Evolutionary conservation across 2,329 filamentous ascomycete genomes (phyloP).

Genomic region (Exserohilum rostratum): DNA sequence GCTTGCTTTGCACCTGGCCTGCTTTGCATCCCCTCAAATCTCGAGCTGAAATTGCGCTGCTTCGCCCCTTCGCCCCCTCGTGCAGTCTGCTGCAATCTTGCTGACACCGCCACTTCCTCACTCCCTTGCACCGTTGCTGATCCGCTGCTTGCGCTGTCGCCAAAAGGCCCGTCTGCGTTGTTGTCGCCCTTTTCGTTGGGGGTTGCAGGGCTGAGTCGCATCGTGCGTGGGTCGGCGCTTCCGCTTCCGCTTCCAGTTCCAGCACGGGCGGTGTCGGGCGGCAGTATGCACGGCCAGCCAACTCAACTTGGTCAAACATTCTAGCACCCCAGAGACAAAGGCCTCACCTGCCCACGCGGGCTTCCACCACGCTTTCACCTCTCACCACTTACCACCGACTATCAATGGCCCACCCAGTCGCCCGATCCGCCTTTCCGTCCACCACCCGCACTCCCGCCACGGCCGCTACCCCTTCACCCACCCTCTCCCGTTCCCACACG

Average conservation of each 20-base stretch:
- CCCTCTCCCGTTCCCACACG: slow-evolving; percentile 38
- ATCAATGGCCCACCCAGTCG: slow-evolving; percentile 40
- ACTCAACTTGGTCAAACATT: slow-evolving; percentile 32
- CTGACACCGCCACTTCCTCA: no score
- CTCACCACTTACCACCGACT: slow-evolving; percentile 12
- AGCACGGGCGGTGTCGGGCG: slow-evolving; percentile 13
- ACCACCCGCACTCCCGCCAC: slow-evolving; percentile 32
- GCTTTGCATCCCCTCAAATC: background rate
- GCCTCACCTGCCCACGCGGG: slow-evolving; percentile 25
- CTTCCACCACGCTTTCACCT: slow-evolving; percentile 20
- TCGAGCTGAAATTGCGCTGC: background rate
- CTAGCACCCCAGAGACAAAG: slow-evolving; percentile 27
- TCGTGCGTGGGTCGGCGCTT: slow-evolving; percentile 18
- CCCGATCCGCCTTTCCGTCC: slow-evolving; percentile 29
- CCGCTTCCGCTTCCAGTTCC: slow-evolving; percentile 22
- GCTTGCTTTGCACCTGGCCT: background rate
- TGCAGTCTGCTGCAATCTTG: background rate
- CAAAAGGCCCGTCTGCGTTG: background rate
- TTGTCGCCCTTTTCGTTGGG: background rate
- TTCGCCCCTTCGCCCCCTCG: no score
- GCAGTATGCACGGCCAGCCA: slow-evolving; percentile 16
- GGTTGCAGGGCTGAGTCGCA: slow-evolving; percentile 16
- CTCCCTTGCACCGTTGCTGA: no score
- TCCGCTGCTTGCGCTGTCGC: background rate
- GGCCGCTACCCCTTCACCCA: slow-evolving; percentile 47